Evolutionary conservation across 2,329 filamentous ascomycete genomes (phyloP).

Genomic region (Chrysoporthe deuterocubensis): DNA sequence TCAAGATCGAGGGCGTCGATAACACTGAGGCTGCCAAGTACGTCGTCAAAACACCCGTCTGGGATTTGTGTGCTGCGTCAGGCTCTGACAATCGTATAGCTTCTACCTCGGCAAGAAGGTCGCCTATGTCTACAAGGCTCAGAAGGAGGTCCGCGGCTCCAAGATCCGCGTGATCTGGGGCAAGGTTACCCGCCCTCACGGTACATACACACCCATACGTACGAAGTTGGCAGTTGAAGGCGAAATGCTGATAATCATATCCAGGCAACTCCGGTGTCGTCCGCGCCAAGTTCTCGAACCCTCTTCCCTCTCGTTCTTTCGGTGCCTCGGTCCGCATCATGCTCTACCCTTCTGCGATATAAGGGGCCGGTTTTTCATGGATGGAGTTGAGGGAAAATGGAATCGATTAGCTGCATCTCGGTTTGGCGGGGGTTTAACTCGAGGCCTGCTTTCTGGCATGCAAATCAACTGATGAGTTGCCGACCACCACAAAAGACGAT

Average conservation of each 20-base stretch:
- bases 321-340: constrained; percentile 95
- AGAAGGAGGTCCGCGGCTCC: constrained; percentile 92
- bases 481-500: constrained; percentile 27
- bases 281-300: constrained; percentile 94
- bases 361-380: constrained; percentile 55
- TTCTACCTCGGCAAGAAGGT: constrained; percentile 99
- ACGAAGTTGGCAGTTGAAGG: constrained; percentile 25
- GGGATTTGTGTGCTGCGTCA: constrained; percentile 20
- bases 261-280: constrained; percentile 96
- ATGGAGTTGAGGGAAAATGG: constrained; percentile 34
- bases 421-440: constrained; percentile 28
- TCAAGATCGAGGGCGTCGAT: constrained; percentile 99
- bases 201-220: constrained; percentile 54
- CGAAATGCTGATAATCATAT: constrained; percentile 16
- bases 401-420: constrained; percentile 34
- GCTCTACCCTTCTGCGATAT: constrained; percentile 98
- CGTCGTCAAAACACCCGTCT: constrained; percentile 39
- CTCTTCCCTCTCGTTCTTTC: constrained; percentile 96
- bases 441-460: constrained; percentile 30
- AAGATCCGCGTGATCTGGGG: constrained; percentile 99
- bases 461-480: constrained; percentile 30
- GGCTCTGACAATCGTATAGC: constrained; percentile 45
- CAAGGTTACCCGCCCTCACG: constrained; percentile 95
- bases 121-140: constrained; percentile 96
- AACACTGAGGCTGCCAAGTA: constrained; percentile 87